A percentile compares a stretch with the other conserved stretches of the same genome.
These are phyloP conservation scores for Dichomitus squalens DNA, from an alignment of 1,284 basidiomycete genomes.

Conservation along the genomic window DNA sequence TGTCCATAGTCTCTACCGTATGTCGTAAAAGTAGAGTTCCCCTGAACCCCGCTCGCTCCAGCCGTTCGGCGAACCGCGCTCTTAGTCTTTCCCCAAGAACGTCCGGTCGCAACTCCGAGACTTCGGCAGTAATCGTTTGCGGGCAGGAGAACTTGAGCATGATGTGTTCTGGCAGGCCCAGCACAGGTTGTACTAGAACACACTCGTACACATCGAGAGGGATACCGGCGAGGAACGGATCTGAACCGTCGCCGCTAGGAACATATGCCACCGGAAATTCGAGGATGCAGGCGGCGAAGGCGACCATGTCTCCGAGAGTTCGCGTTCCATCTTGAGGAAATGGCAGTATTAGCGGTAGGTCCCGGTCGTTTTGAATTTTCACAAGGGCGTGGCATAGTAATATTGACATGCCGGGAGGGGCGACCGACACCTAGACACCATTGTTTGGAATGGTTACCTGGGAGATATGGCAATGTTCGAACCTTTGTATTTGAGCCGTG, in stretches of 20 bases:
- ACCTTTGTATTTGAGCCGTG: conserved; percentile 6
- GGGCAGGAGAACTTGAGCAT: conserved; percentile 49
- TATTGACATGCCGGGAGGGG: neutral
- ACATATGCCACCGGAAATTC: conserved; percentile 62
- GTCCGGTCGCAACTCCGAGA: conserved; percentile 23
- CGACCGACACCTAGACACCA: neutral
- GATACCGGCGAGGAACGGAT: conserved; percentile 43
- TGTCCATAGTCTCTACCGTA: conserved; percentile 24
- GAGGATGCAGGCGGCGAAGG: conserved; percentile 55
- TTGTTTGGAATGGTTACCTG: neutral
- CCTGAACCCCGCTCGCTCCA: conserved; percentile 6
- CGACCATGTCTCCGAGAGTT: conserved; percentile 35
- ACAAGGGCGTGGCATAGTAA: neutral
- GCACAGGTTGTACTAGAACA: conserved; percentile 17
- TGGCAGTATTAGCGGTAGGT: neutral
- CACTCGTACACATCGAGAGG: conserved; percentile 52
- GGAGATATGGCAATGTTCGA: neutral
- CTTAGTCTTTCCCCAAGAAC: conserved; percentile 18
- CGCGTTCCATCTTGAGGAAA: conserved; percentile 2
- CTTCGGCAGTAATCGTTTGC: conserved; percentile 23
- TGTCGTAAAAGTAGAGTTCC: conserved; percentile 20
- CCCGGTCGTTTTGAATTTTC: neutral
- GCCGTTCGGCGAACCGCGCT: conserved; percentile 15
- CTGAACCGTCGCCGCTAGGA: conserved; percentile 38
- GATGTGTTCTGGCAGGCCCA: conserved; percentile 22